These are phyloP conservation scores for Phytophthora gonapodyides DNA, from an alignment of 352 stramenopile genomes.

Conservation along the genomic window DNA sequence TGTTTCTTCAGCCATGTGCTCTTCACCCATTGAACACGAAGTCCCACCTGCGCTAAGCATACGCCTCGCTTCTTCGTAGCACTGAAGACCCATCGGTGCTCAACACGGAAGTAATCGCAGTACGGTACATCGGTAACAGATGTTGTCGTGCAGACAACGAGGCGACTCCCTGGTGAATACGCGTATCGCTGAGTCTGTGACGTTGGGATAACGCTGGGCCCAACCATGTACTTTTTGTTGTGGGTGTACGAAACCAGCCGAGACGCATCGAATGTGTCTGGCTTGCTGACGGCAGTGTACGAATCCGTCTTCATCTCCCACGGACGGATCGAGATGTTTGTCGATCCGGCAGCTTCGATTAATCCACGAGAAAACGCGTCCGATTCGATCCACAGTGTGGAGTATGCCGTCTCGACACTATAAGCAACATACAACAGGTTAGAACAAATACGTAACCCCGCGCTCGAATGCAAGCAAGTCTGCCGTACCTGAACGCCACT, in stretches of 20 bases:
- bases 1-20: slow-evolving; percentile 90
- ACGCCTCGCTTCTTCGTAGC: slow-evolving; percentile 42
- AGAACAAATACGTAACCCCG: neutral
- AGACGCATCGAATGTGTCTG: slow-evolving; percentile 67
- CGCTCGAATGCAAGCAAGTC: neutral
- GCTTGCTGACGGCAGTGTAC: slow-evolving; percentile 60
- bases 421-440: slow-evolving; percentile 8
- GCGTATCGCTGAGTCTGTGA: slow-evolving; percentile 71
- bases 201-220: slow-evolving; percentile 77
- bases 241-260: slow-evolving; percentile 66
- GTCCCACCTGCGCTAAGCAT: slow-evolving; percentile 64
- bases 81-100: slow-evolving; percentile 86
- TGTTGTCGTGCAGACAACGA: slow-evolving; percentile 80
- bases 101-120: slow-evolving; percentile 88
- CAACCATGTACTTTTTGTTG: slow-evolving; percentile 92
- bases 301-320: slow-evolving; percentile 52
- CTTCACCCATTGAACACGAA: slow-evolving; percentile 79
- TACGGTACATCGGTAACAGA: slow-evolving; percentile 80
- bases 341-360: slow-evolving; percentile 57
- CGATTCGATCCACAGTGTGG: slow-evolving; percentile 68
- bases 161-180: slow-evolving; percentile 42
- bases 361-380: slow-evolving; percentile 48
- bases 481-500: slow-evolving; percentile 65
- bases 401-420: slow-evolving; percentile 70
- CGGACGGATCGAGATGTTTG: slow-evolving; percentile 53